Conservation (phyloP, 2,329 filamentous ascomycete species). For the Sporothrix variecibatus region DNA sequence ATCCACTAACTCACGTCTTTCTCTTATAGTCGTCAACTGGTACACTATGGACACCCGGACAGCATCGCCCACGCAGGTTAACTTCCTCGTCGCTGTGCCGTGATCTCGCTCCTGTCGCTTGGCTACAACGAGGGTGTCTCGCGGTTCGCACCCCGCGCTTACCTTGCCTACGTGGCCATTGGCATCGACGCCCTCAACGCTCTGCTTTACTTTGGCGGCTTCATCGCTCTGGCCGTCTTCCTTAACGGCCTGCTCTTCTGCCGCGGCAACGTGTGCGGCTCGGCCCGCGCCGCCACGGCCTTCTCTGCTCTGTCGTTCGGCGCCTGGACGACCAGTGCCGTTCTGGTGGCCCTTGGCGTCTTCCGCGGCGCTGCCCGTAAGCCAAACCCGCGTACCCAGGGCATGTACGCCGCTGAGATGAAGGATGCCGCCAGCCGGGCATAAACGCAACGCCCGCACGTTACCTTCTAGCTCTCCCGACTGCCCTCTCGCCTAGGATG, state of each 20-base stretch:
- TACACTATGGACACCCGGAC: constrained; percentile 58
- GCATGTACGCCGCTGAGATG: constrained; percentile 40
- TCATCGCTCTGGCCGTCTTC: constrained; percentile 60
- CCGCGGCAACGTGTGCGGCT: constrained; percentile 57
- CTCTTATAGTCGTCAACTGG: constrained; percentile 58
- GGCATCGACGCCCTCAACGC: constrained; percentile 54
- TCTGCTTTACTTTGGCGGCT: constrained; percentile 61
- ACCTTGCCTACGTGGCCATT: constrained; percentile 52
- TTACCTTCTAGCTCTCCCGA: neutral
- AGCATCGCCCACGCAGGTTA: constrained; percentile 57
- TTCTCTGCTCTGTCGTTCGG: constrained; percentile 56
- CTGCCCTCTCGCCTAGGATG: neutral
- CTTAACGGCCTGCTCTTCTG: constrained; percentile 59
- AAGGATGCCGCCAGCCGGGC: constrained; percentile 36
- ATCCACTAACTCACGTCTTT: constrained; percentile 5
- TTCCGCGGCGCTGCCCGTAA: constrained; percentile 46
- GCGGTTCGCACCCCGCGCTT: constrained; percentile 47
- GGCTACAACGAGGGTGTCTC: constrained; percentile 55
- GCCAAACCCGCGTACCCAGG: constrained; percentile 35
- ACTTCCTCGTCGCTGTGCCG: constrained; percentile 57
- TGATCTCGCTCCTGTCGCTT: constrained; percentile 58
- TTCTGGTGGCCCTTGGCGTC: constrained; percentile 49
- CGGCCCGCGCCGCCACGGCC: constrained; percentile 56
- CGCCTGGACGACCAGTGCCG: constrained; percentile 54
- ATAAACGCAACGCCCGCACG: constrained; percentile 20